These are phyloP conservation scores for Pterocarpus santalinus DNA, from an alignment of 306 rosid genomes.

Conservation along the genomic window DNA sequence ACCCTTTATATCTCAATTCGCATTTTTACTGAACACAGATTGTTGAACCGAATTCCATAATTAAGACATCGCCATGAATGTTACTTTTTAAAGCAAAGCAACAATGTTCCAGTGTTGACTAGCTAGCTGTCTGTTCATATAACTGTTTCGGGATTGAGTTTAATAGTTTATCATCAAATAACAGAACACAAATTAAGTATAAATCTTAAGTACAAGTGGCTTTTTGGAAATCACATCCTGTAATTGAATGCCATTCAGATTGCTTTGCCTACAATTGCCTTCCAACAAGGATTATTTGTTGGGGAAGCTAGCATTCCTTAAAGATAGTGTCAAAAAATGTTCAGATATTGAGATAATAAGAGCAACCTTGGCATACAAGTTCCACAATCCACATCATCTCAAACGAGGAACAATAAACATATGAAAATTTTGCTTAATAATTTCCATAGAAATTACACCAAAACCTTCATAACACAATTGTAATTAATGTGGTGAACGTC, in stretches of 20 bases:
- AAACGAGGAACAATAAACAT: neutral
- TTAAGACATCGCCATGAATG: too few relatives aligned
- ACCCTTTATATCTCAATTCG: neutral
- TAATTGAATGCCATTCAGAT: neutral
- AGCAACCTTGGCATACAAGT: neutral
- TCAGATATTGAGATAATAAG: neutral
- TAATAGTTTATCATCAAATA: too few relatives aligned
- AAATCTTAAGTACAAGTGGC: too few relatives aligned
- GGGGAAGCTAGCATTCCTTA: neutral
- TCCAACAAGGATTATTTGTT: neutral
- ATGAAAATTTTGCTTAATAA: neutral
- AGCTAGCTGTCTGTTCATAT: too few relatives aligned
- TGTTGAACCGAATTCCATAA: neutral
- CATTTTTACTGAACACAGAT: neutral
- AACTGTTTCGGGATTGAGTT: too few relatives aligned
- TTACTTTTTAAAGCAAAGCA: too few relatives aligned
- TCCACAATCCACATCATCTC: neutral
- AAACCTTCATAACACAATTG: conserved; percentile 35
- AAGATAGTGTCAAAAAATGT: neutral
- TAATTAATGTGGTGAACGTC: neutral
- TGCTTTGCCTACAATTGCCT: neutral
- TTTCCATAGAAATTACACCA: neutral
- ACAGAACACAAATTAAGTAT: too few relatives aligned
- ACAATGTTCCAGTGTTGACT: too few relatives aligned
- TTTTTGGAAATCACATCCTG: too few relatives aligned